Evolutionary conservation across 129 eudicot genomes (phyloP), one percentile per base, ranked within the genome.

Genomic region (Flaveria trinervia): DNA sequence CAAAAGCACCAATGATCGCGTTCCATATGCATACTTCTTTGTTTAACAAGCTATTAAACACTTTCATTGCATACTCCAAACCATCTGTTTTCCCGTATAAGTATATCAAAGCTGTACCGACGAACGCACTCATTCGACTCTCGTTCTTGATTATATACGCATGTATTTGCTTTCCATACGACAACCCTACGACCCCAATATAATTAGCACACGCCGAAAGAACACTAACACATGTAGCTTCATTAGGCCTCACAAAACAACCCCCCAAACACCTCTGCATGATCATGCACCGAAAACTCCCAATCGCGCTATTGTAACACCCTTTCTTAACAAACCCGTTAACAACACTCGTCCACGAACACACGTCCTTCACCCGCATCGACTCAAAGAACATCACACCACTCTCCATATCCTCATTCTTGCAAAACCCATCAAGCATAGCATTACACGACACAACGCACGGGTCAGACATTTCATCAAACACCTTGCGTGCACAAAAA

Each of bases 211-310:
- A 92, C 2, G 95, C 86, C 54, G 86, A 81, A 44, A 93, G 88
- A 14, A 85, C 81, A 72, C 86, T 88, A 18, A 90, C 98, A 60
- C 81, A 90, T 6, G 96, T 88, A 33, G 96, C 98, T 82, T 90
- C 91, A 60, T 82, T 90, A 2, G 92, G 90, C 28, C 26, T 82
- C 36, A 82, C 80, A 39, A 10, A 25, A 49, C 80, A 81, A 61
- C 50, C 55, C 14, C 30, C 73, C 60, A 80, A 81, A 60, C 74
- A 81, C 70, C 70, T 70, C 48, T 84, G 68, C 15, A 43, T 73
- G 77, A 92, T 82, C 91, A 92, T 89, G 68, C 52, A 46, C 17
- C 39, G 65, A 26, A 90, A 88, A 36, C 75, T 76, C 44, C 26
- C 48, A 65, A 88, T 56, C 17, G 91, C 90, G 50, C 76, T 76